Evolutionary conservation across 495 filamentous ascomycete genomes (phyloP).

Genomic region (Talaromyces proteolyticus): DNA sequence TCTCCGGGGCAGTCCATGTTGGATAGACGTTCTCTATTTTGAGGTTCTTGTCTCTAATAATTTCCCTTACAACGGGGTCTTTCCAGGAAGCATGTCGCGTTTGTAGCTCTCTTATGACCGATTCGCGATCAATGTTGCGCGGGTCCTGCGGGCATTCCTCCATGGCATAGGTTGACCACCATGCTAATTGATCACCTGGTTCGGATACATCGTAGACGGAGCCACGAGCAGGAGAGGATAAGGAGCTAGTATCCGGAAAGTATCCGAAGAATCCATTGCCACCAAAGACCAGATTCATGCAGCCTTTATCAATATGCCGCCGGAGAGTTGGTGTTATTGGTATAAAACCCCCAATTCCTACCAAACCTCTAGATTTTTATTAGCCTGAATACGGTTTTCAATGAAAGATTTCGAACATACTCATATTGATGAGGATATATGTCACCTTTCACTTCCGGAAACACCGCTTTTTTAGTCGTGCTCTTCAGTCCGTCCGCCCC

Average conservation of each 20-base stretch:
- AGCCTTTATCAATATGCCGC: constrained; percentile 23
- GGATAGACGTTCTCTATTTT: constrained; percentile 45
- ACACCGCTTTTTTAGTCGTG: constrained; percentile 35
- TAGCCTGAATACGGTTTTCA: neutral
- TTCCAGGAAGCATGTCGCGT: constrained; percentile 41
- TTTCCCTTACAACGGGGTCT: constrained; percentile 43
- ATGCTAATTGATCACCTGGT: constrained; percentile 28
- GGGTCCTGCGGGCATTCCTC: constrained; percentile 25
- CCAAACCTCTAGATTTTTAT: constrained; percentile 31
- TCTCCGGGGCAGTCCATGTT: constrained; percentile 42
- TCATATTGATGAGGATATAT: constrained; percentile 34
- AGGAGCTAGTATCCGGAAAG: constrained; percentile 23
- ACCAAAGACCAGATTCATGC: constrained; percentile 47
- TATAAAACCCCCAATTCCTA: constrained; percentile 51
- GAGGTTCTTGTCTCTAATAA: constrained; percentile 25
- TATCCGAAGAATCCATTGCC: constrained; percentile 56
- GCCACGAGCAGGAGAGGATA: constrained; percentile 12
- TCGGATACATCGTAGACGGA: constrained; percentile 23
- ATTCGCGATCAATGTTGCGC: constrained; percentile 28
- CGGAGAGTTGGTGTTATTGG: constrained; percentile 18
- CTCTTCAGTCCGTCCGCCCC: constrained; percentile 58
- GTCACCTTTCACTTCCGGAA: constrained; percentile 27
- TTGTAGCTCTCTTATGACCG: constrained; percentile 32
- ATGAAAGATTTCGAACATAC: constrained; percentile 14
- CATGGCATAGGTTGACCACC: constrained; percentile 46